Conservation (phyloP, 78 protist species). For the Chrysochromulina tobinii region DNA sequence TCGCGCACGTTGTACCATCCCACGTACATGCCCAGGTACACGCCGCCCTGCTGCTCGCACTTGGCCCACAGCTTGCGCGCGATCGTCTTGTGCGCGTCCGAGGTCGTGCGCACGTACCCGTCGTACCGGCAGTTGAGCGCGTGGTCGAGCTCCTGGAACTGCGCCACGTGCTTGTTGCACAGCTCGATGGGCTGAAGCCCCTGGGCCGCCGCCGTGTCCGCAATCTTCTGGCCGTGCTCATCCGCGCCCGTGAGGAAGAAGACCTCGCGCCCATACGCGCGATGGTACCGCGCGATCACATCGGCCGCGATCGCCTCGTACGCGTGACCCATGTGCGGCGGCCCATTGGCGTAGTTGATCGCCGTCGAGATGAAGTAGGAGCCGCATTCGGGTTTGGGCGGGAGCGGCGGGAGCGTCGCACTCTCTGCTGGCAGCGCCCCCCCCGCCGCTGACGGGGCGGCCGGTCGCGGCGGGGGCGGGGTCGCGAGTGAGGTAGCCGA, state of each 20-base stretch:
- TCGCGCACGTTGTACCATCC: conserved; percentile 93
- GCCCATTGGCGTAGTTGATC: conserved; percentile 47
- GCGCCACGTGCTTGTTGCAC: conserved; percentile 30
- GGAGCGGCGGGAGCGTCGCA: too few species aligned
- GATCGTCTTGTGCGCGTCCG: background rate
- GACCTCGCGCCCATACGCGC: conserved; percentile 36
- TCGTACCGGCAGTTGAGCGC: conserved; percentile 6
- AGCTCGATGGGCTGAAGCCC: background rate
- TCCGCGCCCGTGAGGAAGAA: conserved; percentile 47
- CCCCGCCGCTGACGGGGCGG: too few species aligned
- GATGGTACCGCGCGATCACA: conserved; percentile 37
- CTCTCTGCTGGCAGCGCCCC: too few species aligned
- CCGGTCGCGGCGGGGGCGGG: too few species aligned
- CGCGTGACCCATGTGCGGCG: conserved; percentile 54
- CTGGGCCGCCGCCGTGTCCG: background rate
- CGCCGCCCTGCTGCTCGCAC: conserved; percentile 59
- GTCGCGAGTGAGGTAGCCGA: too few species aligned
- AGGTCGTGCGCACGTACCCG: conserved; percentile 41
- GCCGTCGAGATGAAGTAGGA: conserved; percentile 43
- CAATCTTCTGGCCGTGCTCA: conserved; percentile 57
- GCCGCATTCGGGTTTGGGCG: too few species aligned
- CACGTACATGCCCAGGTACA: conserved; percentile 81
- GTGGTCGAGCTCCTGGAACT: conserved; percentile 27
- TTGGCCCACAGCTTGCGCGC: too few species aligned
- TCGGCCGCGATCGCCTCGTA: conserved; percentile 38